Base-by-base conservation (phyloP, 2,329 filamentous ascomycete species). In the Cyphellophora europaea region DNA sequence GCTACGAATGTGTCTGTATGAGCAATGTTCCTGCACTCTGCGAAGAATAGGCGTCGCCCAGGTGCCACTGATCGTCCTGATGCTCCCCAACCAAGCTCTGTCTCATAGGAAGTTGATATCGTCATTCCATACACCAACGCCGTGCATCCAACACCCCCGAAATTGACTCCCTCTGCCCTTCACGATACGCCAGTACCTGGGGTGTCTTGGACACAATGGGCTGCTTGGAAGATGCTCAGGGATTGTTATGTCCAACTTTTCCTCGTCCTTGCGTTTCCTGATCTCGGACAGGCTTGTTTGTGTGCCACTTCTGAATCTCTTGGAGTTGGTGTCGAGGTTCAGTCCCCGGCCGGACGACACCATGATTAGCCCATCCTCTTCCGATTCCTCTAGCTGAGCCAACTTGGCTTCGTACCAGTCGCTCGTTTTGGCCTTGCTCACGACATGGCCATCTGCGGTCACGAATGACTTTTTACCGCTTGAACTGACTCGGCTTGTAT, bases 131-230 rank as follows among this genome's bases (percentile, higher is more conserved):
- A 39, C 33, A 10, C 47, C 45, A 14, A 43, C 29, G 5, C 49
- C 49, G 35, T 49, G 43, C 49, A 49, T 51, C 45, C 41, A 49
- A 37, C 49, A 49, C 5, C 48, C 45, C 14, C 49, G 30, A 32
- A 44, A 46, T 25, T 47, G 45, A 19, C 36, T 36, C 11, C 45
- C 47, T 30, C 35, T 38, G n/a, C 37, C 34, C 30, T 38, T 41
- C 17, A 44, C 47, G 12, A 46, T 40, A n/a, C 45, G 40, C 49
- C 42, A 48, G 28, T 49, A 48, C 32, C 33, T 40, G 8, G 41
- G 35, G 36, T 51, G 35, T 21, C 47, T 41, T 4, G 49, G 49
- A 44, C 49, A 51, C 14, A 51, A 32, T 12, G 45, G 45, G 37
- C 49, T 51, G 32, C 30, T 49, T 11, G 49, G 47, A 11, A 49